phyloP scores from a whole-genome alignment of 2,329 filamentous ascomycete species.

The Diaporthe citri region DNA sequence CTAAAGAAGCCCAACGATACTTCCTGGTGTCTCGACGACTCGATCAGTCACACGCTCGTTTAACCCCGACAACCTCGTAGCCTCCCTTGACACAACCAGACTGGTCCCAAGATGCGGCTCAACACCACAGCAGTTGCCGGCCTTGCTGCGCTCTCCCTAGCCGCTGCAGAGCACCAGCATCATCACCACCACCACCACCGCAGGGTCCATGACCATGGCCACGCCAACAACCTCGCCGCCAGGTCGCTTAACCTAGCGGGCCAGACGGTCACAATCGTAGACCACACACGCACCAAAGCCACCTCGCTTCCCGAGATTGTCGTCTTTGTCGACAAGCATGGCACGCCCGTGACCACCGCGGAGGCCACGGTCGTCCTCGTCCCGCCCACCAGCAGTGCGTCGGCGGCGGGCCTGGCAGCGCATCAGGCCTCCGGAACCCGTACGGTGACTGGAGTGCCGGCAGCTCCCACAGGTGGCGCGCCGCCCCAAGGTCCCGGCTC shows the following conservation, averaged over 20 bases:
- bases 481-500: not conserved
- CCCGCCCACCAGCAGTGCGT: constrained; percentile 40
- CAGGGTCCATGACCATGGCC: constrained; percentile 29
- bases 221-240: constrained; percentile 27
- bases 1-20: not conserved
- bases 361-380: constrained; percentile 53
- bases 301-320: constrained; percentile 62
- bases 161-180: constrained; percentile 32
- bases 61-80: not conserved
- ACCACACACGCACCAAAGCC: constrained; percentile 52
- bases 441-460: not conserved
- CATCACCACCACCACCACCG: constrained; percentile 33
- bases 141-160: constrained; percentile 29
- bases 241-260: constrained; percentile 26
- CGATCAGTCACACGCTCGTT: constrained; percentile 20
- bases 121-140: constrained; percentile 3
- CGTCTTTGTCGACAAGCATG: constrained; percentile 71
- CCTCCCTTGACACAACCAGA: constrained; percentile 16
- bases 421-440: not conserved
- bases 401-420: not conserved
- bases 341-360: constrained; percentile 61
- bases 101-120: constrained; percentile 30
- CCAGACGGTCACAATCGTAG: constrained; percentile 50
- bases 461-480: not conserved
- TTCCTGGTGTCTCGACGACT: not conserved